Evolutionary conservation across 2,329 filamentous ascomycete species (phyloP), one percentile per base, ranked within the genome.

Genomic region (Nigrograna mackinnonii): DNA sequence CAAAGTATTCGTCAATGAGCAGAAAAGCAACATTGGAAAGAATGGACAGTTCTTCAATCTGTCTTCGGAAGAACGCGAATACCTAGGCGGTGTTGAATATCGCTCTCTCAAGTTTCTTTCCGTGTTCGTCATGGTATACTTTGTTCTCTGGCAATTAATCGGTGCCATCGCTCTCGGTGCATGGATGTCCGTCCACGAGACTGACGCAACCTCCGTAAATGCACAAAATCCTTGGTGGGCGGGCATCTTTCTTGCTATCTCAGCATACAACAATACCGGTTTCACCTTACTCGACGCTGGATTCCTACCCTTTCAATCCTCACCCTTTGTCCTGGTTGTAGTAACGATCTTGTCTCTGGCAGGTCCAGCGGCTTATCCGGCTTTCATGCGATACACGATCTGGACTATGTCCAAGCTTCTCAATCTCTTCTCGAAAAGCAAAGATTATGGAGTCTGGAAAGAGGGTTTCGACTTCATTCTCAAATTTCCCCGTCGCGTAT

Each of bases 401-500:
- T 85, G 80, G 80, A 62, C 60, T 17, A 73, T 77, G 48, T 77
- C 66, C 32, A 79, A 75, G 50, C 35, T 74, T 2, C 54, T 69
- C 0, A 72, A 75, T 0, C 55, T 67, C 3, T 35, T 60, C 35
- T 57, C 47, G 1, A 33, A 68, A 0, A 69, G 68, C 35, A 63
- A 68, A 3, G 49, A 56, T 30, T 56, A 56, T 39, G 50, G 53
- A 20, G 46, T 56, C 12, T 56, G 53, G 53, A 56, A 49, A 40
- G 72, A 75, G 19, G 71, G 77, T 0, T 64, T 84, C 0, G 61
- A 69, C 3, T 85, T 84, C 52, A 67, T 85, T 1, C 75, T 86
- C 17, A 73, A 83, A 33, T 79, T 85, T 55, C 82, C 82, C 0
- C 74, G 82, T 22, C 71, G 82, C 5, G 83, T 80, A 50, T 85